Base-by-base conservation (phyloP, 768 basidiomycete species). In the Tricholoma terreum region DNA sequence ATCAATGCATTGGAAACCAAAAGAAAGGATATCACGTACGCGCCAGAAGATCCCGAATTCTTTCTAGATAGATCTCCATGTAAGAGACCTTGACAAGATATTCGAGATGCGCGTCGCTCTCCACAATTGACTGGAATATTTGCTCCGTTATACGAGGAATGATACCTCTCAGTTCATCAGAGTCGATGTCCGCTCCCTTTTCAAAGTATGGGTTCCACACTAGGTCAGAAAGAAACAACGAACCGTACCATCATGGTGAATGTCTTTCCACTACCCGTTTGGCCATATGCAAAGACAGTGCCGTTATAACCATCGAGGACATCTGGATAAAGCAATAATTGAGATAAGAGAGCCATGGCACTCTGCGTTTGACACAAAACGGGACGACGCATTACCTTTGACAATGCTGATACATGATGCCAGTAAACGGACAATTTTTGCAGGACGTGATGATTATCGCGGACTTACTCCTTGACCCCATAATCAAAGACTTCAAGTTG, bases 11-110 rank as follows among this genome's bases (percentile, higher is more conserved):
- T 50, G n/a, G 34, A 21, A 12, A 10, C 34, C 45, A 31, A 2
- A 50, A 21, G 34, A 48, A 30, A 12, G 3, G 24, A 49, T 2
- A 19, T 1, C 11, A 83, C 96, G 68, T 73, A 98, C 96, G 97
- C 58, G 94, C 89, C 54, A 99, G 81, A 55, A 99, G 76, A 80
- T 99, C 97, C 52, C 95, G 84, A 63, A 99, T 93, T 60, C 89
- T 85, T 74, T 99, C 97, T 59, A 98, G 81, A 73, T 99, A 99
- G 58, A 99, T 98, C 77, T 99, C 97, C 96, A 99, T 98, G 73
- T 98, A 99, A 34, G 94, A 97, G 52, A 98, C 97, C 76, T 99
- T 99, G 71, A 99, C 97, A 62, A 98, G 86, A 72, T 99, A 99
- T 73, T 99, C 97, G 57, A 99, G 77, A 71, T 93, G 92, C 34